These are phyloP conservation scores for Apostasia shenzhenica DNA, from an alignment of 106 monocot species.

Conservation along the genomic window DNA sequence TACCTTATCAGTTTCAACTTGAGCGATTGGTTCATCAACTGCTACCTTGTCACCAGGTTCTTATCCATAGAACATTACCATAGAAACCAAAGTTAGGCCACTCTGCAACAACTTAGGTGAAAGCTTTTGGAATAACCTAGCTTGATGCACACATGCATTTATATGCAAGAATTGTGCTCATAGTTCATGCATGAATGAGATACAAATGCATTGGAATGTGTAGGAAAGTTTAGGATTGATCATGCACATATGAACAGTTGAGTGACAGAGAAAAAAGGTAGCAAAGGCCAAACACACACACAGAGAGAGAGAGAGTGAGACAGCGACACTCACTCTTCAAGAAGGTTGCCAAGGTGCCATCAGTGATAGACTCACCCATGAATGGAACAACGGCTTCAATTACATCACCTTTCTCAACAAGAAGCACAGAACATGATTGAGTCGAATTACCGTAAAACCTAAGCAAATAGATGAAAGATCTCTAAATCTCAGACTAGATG, in stretches of 20 bases:
- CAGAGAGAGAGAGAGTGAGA: conserved; percentile 8
- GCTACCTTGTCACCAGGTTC: conserved; percentile 91
- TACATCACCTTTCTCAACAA: conserved; percentile 45
- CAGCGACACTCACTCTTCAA: conserved; percentile 61
- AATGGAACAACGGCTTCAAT: conserved; percentile 84
- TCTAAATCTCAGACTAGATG: neutral
- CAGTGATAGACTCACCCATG: conserved; percentile 99
- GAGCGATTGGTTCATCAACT: conserved; percentile 85
- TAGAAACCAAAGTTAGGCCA: neutral
- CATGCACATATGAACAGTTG: too few species aligned
- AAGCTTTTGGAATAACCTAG: neutral
- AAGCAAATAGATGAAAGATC: neutral
- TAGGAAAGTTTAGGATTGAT: too few species aligned
- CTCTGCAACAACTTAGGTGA: neutral
- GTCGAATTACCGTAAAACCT: neutral
- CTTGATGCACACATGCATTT: neutral
- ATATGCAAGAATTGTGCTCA: neutral
- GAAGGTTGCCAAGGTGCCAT: conserved; percentile 85
- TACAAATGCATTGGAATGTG: neutral
- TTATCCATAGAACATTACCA: conserved; percentile 21
- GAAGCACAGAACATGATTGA: conserved; percentile 4
- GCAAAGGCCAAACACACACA: too few species aligned
- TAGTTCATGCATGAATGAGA: neutral
- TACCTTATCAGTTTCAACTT: conserved; percentile 99
- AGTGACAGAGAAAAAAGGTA: too few species aligned